These are phyloP conservation scores for Penicillium maclennaniae DNA, from an alignment of 495 filamentous ascomycete genomes.

Conservation along the genomic window DNA sequence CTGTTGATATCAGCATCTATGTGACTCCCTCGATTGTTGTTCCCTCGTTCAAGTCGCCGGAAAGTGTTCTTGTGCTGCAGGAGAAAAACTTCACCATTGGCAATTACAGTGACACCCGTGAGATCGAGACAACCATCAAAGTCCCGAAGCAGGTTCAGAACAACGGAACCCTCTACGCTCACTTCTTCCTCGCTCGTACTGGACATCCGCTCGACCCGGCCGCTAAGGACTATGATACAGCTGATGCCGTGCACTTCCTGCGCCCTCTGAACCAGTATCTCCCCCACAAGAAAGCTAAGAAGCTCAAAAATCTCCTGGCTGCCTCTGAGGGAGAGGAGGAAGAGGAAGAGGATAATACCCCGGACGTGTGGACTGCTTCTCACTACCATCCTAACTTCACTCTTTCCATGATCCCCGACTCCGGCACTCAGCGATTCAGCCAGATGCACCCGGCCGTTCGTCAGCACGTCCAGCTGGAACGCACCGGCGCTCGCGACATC, in stretches of 20 bases:
- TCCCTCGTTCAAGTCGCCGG: slow-evolving; percentile 58
- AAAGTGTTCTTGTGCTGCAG: slow-evolving; percentile 60
- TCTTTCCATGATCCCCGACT: slow-evolving; percentile 79
- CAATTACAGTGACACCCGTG: slow-evolving; percentile 73
- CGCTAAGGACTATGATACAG: slow-evolving; percentile 63
- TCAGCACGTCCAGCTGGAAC: slow-evolving; percentile 74
- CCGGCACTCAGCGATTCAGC: slow-evolving; percentile 62
- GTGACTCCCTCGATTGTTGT: slow-evolving; percentile 70
- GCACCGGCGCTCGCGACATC: slow-evolving; percentile 66
- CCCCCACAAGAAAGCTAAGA: slow-evolving; percentile 83
- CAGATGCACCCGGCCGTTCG: slow-evolving; percentile 68
- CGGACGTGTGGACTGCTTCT: slow-evolving; percentile 59
- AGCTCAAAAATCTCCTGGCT: slow-evolving; percentile 86
- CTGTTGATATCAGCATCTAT: slow-evolving; percentile 80
- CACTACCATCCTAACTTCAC: slow-evolving; percentile 97
- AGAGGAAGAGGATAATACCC: slow-evolving; percentile 51
- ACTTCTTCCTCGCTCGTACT: slow-evolving; percentile 79
- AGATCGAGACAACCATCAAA: slow-evolving; percentile 69
- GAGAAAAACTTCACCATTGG: slow-evolving; percentile 81
- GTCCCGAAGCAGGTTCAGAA: slow-evolving; percentile 79
- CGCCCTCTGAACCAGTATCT: slow-evolving; percentile 85
- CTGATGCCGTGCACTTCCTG: slow-evolving; percentile 74
- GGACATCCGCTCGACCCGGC: slow-evolving; percentile 73
- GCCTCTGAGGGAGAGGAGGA: slow-evolving; percentile 50
- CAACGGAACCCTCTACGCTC: slow-evolving; percentile 90